A percentile compares a stretch with the other conserved stretches of the same genome.
These are phyloP conservation scores for Benincasa hispida DNA, from an alignment of 306 rosid genomes.

Conservation along the genomic window DNA sequence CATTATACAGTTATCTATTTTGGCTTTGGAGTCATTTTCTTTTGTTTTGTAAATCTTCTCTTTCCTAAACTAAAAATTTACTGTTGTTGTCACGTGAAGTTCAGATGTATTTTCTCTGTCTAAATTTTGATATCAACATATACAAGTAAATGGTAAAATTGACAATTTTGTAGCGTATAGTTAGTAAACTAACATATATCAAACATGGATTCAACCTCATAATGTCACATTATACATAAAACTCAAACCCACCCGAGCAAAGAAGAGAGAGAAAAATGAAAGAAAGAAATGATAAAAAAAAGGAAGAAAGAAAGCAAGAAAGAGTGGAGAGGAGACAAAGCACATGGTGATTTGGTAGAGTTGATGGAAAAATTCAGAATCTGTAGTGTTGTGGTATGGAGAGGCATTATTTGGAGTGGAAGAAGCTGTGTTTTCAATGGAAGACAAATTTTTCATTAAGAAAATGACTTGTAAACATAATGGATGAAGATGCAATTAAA, in stretches of 20 bases:
- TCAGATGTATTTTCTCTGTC: no score
- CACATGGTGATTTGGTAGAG: background rate
- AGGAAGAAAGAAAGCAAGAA: background rate
- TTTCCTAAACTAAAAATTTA: no score
- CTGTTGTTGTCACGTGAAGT: no score
- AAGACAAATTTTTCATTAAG: background rate
- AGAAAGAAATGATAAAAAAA: background rate
- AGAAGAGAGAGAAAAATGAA: background rate
- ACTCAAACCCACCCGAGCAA: background rate
- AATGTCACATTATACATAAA: background rate
- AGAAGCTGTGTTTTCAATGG: constrained; percentile 2
- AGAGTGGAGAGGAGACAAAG: background rate
- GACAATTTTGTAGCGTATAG: background rate
- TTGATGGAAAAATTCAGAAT: background rate
- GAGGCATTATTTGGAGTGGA: constrained; percentile 1
- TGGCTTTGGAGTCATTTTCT: no score
- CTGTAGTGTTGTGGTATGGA: background rate
- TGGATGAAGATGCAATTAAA: background rate
- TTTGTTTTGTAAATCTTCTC: no score
- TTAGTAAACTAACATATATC: background rate
- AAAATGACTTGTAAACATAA: background rate
- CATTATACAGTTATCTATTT: no score
- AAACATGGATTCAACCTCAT: background rate
- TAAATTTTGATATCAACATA: no score
- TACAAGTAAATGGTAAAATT: background rate